Conservation (phyloP, 768 basidiomycete genomes). For the Auricularia cornea region DNA sequence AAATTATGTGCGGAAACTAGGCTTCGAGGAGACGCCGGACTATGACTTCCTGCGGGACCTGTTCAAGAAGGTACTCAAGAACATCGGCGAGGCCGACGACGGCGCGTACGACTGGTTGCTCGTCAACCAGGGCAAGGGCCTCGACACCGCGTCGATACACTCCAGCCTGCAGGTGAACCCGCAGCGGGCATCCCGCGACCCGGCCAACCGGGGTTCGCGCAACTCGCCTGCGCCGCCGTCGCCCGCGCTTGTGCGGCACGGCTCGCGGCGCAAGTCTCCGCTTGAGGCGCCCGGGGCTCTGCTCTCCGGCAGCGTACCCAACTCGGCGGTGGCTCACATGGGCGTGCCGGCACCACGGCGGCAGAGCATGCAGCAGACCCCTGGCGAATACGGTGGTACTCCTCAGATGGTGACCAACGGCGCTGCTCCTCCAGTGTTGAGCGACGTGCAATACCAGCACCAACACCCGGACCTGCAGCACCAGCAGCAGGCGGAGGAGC, state of each 20-base stretch:
- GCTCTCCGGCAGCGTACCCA: slow-evolving; percentile 49
- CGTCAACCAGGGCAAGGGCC: slow-evolving; percentile 87
- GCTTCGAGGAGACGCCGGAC: slow-evolving; percentile 98
- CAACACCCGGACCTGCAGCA: not conserved
- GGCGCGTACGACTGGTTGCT: slow-evolving; percentile 95
- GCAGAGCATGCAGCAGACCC: slow-evolving; percentile 41
- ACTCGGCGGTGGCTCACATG: slow-evolving; percentile 66
- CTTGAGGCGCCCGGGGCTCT: slow-evolving; percentile 34
- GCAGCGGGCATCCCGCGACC: slow-evolving; percentile 31
- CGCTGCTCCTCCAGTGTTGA: slow-evolving; percentile 64
- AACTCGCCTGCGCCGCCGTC: slow-evolving; percentile 55
- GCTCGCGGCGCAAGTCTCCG: slow-evolving; percentile 53
- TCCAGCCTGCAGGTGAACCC: slow-evolving; percentile 21
- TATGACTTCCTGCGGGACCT: slow-evolving; percentile 96
- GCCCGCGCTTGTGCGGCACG: slow-evolving; percentile 68
- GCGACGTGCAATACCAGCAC: slow-evolving; percentile 41
- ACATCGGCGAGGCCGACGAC: slow-evolving; percentile 84
- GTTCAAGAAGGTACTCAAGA: slow-evolving; percentile 90
- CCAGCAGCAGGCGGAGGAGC: slow-evolving; percentile 4
- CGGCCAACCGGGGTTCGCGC: not conserved
- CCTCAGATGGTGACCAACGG: slow-evolving; percentile 76
- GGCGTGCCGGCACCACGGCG: slow-evolving; percentile 47
- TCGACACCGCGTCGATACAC: slow-evolving; percentile 71
- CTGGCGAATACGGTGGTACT: slow-evolving; percentile 57
- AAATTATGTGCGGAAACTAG: slow-evolving; percentile 97